A percentile compares a stretch with the other conserved stretches of the same genome.
Conservation (phyloP, 2,329 filamentous ascomycete genomes). For the Triangularia setosa region DNA sequence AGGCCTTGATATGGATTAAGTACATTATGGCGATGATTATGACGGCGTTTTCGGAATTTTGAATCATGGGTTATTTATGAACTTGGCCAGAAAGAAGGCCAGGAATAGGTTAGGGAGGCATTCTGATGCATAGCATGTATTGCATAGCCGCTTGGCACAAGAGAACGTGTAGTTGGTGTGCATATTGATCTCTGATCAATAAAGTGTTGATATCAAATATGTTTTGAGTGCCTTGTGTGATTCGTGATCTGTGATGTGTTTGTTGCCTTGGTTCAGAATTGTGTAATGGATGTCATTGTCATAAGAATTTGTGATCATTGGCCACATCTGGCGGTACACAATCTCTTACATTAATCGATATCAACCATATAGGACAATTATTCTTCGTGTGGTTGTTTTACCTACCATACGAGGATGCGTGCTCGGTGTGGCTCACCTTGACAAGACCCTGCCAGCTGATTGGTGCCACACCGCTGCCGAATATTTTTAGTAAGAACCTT, state of each 20-base stretch:
- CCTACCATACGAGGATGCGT: no score
- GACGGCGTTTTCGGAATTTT: neutral
- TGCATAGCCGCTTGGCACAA: neutral
- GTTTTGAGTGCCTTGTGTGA: neutral
- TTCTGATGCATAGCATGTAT: neutral
- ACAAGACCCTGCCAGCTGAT: conserved; percentile 6
- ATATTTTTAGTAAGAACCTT: neutral
- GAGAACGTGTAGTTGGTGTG: neutral
- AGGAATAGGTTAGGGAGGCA: neutral
- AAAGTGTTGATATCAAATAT: neutral
- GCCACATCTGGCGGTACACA: no score
- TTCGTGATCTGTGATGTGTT: neutral
- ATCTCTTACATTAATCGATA: no score
- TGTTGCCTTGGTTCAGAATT: no score
- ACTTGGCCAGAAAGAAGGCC: neutral
- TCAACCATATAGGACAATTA: no score
- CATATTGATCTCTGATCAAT: neutral
- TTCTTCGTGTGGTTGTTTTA: no score
- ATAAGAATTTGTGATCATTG: no score
- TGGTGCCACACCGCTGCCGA: conserved; percentile 16
- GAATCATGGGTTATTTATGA: neutral
- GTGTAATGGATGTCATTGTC: no score
- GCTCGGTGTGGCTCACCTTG: no score
- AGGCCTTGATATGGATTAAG: neutral
- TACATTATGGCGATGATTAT: neutral